Percentiles rank a stretch among this genome's conserved stretches.
Evolutionary conservation across 2,329 filamentous ascomycete genomes (phyloP).

Genomic region (Pseudomassariella vexata): DNA sequence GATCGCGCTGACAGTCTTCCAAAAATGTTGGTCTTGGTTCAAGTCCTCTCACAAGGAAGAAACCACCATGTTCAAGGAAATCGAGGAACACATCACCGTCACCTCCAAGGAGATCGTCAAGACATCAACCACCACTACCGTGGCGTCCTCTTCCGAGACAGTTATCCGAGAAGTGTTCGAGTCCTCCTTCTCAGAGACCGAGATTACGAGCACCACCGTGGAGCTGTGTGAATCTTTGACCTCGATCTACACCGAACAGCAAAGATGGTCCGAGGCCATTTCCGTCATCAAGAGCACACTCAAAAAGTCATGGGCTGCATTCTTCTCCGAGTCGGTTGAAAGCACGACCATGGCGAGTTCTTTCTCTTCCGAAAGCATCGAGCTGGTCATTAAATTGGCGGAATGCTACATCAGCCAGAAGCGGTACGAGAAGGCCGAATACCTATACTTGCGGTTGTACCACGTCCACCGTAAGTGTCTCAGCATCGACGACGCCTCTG

Average conservation of each 20-base stretch:
- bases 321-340: no score
- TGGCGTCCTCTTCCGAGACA: constrained; percentile 24
- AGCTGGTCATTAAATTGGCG: constrained; percentile 38
- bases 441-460: constrained; percentile 17
- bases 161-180: constrained; percentile 37
- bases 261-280: constrained; percentile 39
- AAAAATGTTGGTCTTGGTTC: constrained; percentile 29
- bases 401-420: constrained; percentile 36
- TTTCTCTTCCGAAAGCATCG: constrained; percentile 37
- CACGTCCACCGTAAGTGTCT: constrained; percentile 1
- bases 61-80: constrained; percentile 29
- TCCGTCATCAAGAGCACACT: constrained; percentile 38
- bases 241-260: constrained; percentile 35
- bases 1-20: constrained; percentile 40
- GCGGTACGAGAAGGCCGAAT: constrained; percentile 27
- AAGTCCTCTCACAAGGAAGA: constrained; percentile 28
- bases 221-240: constrained; percentile 32
- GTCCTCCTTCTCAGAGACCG: constrained; percentile 30
- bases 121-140: constrained; percentile 13
- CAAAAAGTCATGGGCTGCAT: constrained; percentile 36
- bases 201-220: constrained; percentile 32
- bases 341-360: no score
- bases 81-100: constrained; percentile 35
- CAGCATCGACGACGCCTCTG: constrained; percentile 5
- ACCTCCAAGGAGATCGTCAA: constrained; percentile 36